These are phyloP conservation scores for Priceomyces carsonii DNA, from an alignment of 805 yeast genomes.

Conservation along the genomic window DNA sequence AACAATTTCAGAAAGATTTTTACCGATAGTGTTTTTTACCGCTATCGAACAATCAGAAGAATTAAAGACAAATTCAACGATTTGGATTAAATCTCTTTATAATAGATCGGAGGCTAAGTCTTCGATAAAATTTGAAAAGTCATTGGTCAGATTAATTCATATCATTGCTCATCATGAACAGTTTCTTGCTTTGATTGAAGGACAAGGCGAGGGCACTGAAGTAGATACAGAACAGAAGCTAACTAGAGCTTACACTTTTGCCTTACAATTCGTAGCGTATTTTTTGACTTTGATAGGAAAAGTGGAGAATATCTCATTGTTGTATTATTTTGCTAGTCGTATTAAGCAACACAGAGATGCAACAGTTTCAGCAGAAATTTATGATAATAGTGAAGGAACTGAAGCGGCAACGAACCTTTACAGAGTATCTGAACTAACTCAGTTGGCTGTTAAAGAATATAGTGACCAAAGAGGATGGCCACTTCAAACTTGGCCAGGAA, in stretches of 20 bases:
- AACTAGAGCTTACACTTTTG: constrained; percentile 51
- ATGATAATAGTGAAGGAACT: constrained; percentile 20
- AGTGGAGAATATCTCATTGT: constrained; percentile 65
- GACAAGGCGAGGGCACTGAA: constrained; percentile 16
- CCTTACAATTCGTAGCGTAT: constrained; percentile 60
- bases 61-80: constrained; percentile 51
- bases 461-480: constrained; percentile 66
- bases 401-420: constrained; percentile 49
- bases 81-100: constrained; percentile 72
- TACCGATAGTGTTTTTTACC: constrained; percentile 67
- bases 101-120: constrained; percentile 30
- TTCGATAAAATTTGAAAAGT: constrained; percentile 60
- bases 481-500: constrained; percentile 80
- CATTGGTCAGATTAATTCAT: constrained; percentile 67
- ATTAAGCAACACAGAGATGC: constrained; percentile 77
- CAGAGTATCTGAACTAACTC: constrained; percentile 71
- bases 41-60: constrained; percentile 71
- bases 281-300: constrained; percentile 61
- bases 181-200: constrained; percentile 43
- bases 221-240: constrained; percentile 16
- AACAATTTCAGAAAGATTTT: constrained; percentile 60
- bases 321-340: constrained; percentile 76
- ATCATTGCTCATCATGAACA: constrained; percentile 75
- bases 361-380: constrained; percentile 31
- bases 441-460: constrained; percentile 58